phyloP scores from a whole-genome alignment of 257 asterid genomes.

The Leonotis leonurus region DNA sequence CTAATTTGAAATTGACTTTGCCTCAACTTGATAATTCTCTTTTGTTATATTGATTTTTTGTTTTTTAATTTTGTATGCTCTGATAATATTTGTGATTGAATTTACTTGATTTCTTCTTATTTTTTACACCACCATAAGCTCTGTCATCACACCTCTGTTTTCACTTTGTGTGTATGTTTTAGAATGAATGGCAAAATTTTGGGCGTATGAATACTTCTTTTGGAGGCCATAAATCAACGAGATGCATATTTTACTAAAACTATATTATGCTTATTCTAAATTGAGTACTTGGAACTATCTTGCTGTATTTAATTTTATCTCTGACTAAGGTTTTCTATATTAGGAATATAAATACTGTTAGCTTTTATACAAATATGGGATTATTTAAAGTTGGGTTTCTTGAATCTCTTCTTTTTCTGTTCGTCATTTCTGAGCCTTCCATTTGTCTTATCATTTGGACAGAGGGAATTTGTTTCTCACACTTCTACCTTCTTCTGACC shows the following conservation, averaged over 20 bases:
- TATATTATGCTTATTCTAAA: neutral
- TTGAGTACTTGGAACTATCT: neutral
- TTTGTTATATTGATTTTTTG: neutral
- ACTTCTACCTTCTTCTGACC: slow-evolving; percentile 61
- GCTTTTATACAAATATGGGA: neutral
- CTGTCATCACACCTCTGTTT: neutral
- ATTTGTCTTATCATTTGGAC: slow-evolving; percentile 10
- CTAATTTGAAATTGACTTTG: neutral
- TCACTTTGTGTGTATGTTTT: neutral
- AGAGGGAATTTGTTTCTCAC: slow-evolving; percentile 65
- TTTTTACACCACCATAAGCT: neutral
- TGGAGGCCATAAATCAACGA: neutral
- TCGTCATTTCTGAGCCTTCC: neutral
- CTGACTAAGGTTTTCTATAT: neutral
- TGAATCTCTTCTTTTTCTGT: neutral
- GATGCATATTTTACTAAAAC: neutral
- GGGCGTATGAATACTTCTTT: neutral
- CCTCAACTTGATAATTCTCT: neutral
- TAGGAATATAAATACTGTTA: neutral
- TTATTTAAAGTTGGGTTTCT: too few species aligned
- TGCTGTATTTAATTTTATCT: neutral
- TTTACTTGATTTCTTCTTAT: neutral
- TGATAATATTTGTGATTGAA: neutral
- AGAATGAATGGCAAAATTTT: too few species aligned
- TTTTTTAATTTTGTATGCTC: too few species aligned